phyloP scores from a whole-genome alignment of 331 rosid species.

The Quercus phellos region DNA sequence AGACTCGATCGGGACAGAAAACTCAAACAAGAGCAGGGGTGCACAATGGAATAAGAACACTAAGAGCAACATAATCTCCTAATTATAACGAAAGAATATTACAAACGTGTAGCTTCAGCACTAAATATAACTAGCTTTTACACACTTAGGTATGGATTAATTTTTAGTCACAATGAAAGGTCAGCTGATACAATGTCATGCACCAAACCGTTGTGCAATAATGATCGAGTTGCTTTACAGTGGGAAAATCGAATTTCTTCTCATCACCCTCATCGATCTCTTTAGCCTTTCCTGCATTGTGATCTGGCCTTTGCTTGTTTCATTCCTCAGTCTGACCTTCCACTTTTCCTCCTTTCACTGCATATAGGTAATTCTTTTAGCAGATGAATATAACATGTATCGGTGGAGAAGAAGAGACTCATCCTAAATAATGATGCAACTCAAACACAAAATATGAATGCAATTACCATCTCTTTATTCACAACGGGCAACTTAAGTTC shows the following conservation, averaged over 20 bases:
- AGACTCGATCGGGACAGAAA: background rate
- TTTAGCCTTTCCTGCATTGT: background rate
- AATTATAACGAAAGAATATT: background rate
- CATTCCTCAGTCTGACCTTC: background rate
- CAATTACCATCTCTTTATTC: conserved; percentile 11
- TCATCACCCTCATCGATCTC: background rate
- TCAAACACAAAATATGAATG: background rate
- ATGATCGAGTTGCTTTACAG: background rate
- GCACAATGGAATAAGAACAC: background rate
- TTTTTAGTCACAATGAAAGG: background rate
- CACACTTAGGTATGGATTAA: background rate
- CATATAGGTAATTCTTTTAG: background rate
- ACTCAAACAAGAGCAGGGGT: background rate
- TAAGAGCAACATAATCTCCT: background rate
- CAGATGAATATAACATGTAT: background rate
- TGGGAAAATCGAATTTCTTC: background rate
- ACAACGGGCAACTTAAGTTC: conserved; percentile 48
- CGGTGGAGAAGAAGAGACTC: background rate
- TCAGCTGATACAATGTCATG: background rate
- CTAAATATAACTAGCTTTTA: background rate
- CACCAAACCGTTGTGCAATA: background rate
- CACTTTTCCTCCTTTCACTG: background rate
- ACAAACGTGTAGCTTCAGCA: background rate
- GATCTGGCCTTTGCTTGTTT: background rate
- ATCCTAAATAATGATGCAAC: background rate